A percentile compares a stretch with the other conserved stretches of the same genome.
phyloP scores from a whole-genome alignment of 2,329 filamentous ascomycete genomes.

The Chaetoscypha palmicola region DNA sequence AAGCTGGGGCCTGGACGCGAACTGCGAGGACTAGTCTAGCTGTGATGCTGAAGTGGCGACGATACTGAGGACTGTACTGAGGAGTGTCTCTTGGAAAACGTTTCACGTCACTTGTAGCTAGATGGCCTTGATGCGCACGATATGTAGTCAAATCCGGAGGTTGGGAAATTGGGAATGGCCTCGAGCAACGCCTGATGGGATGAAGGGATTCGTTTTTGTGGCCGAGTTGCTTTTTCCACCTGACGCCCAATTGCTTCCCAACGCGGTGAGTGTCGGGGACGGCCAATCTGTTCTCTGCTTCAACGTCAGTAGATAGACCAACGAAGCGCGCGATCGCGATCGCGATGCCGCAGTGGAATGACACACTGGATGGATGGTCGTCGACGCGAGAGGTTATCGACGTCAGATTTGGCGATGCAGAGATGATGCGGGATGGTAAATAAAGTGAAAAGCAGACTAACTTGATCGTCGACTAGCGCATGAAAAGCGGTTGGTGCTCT shows the following conservation, averaged over 20 bases:
- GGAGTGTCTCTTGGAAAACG: too few relatives aligned
- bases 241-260: too few relatives aligned
- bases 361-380: background rate
- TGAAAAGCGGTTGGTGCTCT: constrained; percentile 4
- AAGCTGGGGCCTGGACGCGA: background rate
- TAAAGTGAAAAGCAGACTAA: constrained; percentile 18
- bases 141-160: too few relatives aligned
- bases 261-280: too few relatives aligned
- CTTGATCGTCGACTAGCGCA: constrained; percentile 19
- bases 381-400: background rate
- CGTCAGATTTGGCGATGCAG: constrained; percentile 6
- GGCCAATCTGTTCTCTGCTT: too few relatives aligned
- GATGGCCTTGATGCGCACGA: too few relatives aligned
- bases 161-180: too few relatives aligned
- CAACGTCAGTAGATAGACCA: background rate
- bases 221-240: too few relatives aligned
- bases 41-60: background rate
- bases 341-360: background rate
- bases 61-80: background rate
- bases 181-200: too few relatives aligned
- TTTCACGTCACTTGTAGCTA: too few relatives aligned
- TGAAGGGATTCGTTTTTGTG: too few relatives aligned
- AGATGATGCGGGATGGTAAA: constrained; percentile 5
- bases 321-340: background rate
- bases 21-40: background rate